phyloP scores from a whole-genome alignment of 2,329 filamentous ascomycete species.

The Ceratocystis alfenasii region DNA sequence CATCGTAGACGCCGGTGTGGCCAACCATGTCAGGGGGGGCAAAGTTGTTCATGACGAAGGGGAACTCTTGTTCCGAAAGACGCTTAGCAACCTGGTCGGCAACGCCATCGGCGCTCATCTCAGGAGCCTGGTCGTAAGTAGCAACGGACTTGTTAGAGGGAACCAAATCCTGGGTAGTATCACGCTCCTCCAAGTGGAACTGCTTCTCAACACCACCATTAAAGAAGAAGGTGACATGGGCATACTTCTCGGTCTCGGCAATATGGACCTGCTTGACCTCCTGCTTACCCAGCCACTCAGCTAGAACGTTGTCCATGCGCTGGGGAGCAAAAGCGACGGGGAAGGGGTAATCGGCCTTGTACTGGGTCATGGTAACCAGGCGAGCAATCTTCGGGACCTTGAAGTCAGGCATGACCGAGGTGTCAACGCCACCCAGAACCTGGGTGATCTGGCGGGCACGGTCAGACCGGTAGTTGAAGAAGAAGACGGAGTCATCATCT shows the following conservation, averaged over 20 bases:
- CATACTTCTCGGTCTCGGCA: constrained; percentile 98
- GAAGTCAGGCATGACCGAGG: constrained; percentile 82
- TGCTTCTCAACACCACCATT: constrained; percentile 97
- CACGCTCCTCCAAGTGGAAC: constrained; percentile 81
- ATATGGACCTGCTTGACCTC: constrained; percentile 86
- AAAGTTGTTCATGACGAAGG: constrained; percentile 99
- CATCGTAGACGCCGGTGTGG: constrained; percentile 94
- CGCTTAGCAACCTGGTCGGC: constrained; percentile 83
- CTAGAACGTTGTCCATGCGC: constrained; percentile 94
- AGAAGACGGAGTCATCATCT: constrained; percentile 93
- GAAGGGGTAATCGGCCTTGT: constrained; percentile 92
- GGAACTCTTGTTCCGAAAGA: constrained; percentile 72
- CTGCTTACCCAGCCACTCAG: constrained; percentile 89
- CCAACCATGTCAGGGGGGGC: constrained; percentile 98
- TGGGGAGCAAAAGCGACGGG: constrained; percentile 86
- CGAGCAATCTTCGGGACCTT: constrained; percentile 76
- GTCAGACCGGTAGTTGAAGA: constrained; percentile 99
- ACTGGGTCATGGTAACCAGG: constrained; percentile 93
- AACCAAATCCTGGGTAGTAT: constrained; percentile 66
- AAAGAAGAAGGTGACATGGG: constrained; percentile 99
- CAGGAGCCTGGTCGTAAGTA: constrained; percentile 87
- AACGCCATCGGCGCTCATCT: constrained; percentile 89
- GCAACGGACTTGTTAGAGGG: constrained; percentile 80
- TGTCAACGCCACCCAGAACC: constrained; percentile 82
- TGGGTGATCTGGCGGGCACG: constrained; percentile 94